Base-by-base conservation (phyloP, 257 asterid species). In the Cordia subcordata region DNA sequence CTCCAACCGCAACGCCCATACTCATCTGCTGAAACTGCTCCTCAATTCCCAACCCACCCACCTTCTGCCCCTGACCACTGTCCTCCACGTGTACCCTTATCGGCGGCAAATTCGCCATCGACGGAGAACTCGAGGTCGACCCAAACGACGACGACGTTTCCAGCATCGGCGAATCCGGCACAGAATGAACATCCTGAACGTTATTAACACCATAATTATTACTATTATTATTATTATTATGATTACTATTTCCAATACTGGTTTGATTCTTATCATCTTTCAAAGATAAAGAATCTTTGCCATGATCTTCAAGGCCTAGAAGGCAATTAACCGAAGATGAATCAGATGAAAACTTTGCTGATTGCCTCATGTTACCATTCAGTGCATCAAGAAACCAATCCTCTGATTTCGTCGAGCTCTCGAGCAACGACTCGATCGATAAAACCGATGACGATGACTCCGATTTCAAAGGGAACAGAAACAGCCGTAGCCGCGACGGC, bases 381-480 rank as follows among this genome's bases (percentile, higher is more conserved):
- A 93, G 69, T 13, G 90, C 95, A 68, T 80, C 83, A 13, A 88
- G 61, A 67, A 93, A 93, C 96, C 99, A 88, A 40, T 93, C 99
- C 42, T 79, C 90, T 53, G 96, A 86, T 73, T 83, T 86, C 38
- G 82, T 71, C 64, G 91, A 78, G 42, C 61, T 59, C 11, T 77
- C 77, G 17, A 71, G 9, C 1, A 77, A 61, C 13, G 83, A 77
- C 53, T 60, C 80, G 33, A 77, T 70, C 1, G 75, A 66, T 32
- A 40, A 22, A 0, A 4, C 47, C 10, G 66, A 61, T 11, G 73
- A 53, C 44, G 71, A 72, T 0, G 65, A 60, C 23, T 71, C 75
- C 5, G 56, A 37, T n/a, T 71, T 67, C 4, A 38, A 9, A 1
- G 75, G 68, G 23, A 78, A 78, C 8, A 78, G 11, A 58, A 78